Conservation (phyloP, 2,329 filamentous ascomycete species). For the Penicillium sp. region DNA sequence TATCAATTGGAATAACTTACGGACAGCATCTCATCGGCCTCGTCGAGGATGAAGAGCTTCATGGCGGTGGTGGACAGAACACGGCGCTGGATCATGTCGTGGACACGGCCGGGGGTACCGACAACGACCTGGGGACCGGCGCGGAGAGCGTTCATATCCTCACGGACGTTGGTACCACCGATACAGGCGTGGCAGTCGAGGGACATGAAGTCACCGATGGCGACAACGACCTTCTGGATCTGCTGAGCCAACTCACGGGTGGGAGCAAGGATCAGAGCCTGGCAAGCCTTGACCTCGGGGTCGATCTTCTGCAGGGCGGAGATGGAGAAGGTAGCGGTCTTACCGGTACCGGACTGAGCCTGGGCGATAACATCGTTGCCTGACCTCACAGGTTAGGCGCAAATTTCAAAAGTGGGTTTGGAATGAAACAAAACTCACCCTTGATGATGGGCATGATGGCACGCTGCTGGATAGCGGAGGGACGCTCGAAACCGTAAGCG, state of each 20-base stretch:
- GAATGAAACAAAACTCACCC: slow-evolving; percentile 60
- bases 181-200: slow-evolving; percentile 99
- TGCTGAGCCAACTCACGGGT: slow-evolving; percentile 97
- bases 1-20: slow-evolving; percentile 9
- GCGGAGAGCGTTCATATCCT: slow-evolving; percentile 96
- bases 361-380: slow-evolving; percentile 99
- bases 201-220: slow-evolving; percentile 99
- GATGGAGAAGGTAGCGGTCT: slow-evolving; percentile 99
- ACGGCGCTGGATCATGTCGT: slow-evolving; percentile 76
- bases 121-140: slow-evolving; percentile 98
- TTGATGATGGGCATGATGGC: slow-evolving; percentile 99
- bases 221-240: slow-evolving; percentile 98
- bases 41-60: slow-evolving; percentile 76
- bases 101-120: slow-evolving; percentile 92
- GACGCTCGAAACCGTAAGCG: slow-evolving; percentile 99
- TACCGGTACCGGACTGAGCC: slow-evolving; percentile 99
- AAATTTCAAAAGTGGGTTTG: background rate
- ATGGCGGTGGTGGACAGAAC: slow-evolving; percentile 72
- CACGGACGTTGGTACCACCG: slow-evolving; percentile 94
- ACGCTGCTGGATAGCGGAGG: slow-evolving; percentile 99
- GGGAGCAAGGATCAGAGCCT: slow-evolving; percentile 95
- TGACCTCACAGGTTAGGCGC: slow-evolving; percentile 37
- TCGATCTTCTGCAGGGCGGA: slow-evolving; percentile 99
- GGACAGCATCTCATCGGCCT: slow-evolving; percentile 71
- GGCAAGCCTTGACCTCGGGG: slow-evolving; percentile 88